A percentile compares a stretch with the other conserved stretches of the same genome.
Conservation (phyloP, 1,139 yeast genomes). For the Debaryomyces psychrophilus region DNA sequence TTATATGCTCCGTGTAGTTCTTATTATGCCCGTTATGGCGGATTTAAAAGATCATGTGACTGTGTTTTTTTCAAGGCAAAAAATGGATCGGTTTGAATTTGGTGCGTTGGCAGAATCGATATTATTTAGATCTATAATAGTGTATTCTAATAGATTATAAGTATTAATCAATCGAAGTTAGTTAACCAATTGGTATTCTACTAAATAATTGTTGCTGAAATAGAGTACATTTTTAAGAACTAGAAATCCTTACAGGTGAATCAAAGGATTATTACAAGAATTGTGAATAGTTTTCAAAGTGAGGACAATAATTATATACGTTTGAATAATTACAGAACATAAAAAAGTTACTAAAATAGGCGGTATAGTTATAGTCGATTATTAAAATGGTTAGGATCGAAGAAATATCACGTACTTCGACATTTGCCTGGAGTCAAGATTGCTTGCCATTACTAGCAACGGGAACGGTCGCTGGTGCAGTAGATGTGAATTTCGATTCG, state of each 20-base stretch:
- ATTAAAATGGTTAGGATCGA: constrained; percentile 75
- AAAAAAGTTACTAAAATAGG: background rate
- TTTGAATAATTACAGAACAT: constrained; percentile 1
- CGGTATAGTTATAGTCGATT: background rate
- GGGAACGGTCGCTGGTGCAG: constrained; percentile 94
- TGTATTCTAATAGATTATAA: background rate
- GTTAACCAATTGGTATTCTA: constrained; percentile 6
- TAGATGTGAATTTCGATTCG: constrained; percentile 84
- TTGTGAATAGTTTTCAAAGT: constrained; percentile 8
- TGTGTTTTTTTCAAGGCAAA: constrained; percentile 2
- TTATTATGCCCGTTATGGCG: background rate
- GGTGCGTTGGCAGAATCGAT: constrained; percentile 14
- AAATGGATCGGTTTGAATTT: constrained; percentile 5
- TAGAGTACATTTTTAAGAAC: background rate
- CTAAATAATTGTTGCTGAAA: constrained; percentile 1
- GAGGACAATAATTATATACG: constrained; percentile 2
- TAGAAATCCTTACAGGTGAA: background rate
- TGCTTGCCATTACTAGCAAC: constrained; percentile 76
- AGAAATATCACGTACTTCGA: constrained; percentile 84
- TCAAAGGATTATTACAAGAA: constrained; percentile 3
- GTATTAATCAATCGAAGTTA: constrained; percentile 8
- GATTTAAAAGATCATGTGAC: constrained; percentile 4
- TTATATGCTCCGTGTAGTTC: background rate
- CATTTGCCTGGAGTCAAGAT: constrained; percentile 93
- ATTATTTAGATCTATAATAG: constrained; percentile 1